Base-by-base conservation (phyloP, 768 basidiomycete species). In the Pisolithus marmoratus region DNA sequence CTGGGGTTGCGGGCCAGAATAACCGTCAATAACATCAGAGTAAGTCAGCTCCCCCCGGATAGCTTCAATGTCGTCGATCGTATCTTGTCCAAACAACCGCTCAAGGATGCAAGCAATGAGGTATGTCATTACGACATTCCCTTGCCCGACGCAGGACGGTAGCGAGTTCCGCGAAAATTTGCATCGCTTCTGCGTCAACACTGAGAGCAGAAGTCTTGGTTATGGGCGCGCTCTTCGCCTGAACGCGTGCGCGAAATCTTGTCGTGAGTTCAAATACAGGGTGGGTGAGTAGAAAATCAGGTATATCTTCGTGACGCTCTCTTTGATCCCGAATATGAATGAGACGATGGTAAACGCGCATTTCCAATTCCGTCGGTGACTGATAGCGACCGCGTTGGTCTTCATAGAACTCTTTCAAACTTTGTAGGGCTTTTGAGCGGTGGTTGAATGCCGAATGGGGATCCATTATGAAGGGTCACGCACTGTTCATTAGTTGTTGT, bases 261-360 rank as follows among this genome's bases (percentile, higher is more conserved):
- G 91, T 90, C 2, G 90, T 91, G 24, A 90, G 75, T 60, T 88
- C 82, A 62, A 94, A 87, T 20, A 90, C 81, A 0, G 92, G 86
- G 61, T 90, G 78, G 8, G 74, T 71, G 38, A 80, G 77, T 55
- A 97, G 81, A 34, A 78, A 62, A 2, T 72, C 69, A 0, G 94
- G 85, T 36, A 93, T 83, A 59, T 78, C 82, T 60, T 84, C 90
- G 60, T 77, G 83, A 8, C 81, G 87, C 61, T 88, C 87, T 55
- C 70, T 80, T 60, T 88, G 87, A 66, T 94, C 89, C 26, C 91
- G 84, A 41, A 97, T 86, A 60, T 96, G 92, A 26, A 90, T 85
- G 27, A 98, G 81, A 44, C 94, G 83, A 63, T 94, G 90, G 69
- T 97, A 99, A 1, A 96, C 84, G 29, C 91, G 84, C 84, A 99